Evolutionary conservation across 164 flowering plant species (phyloP).

Genomic region (Sedum album): DNA sequence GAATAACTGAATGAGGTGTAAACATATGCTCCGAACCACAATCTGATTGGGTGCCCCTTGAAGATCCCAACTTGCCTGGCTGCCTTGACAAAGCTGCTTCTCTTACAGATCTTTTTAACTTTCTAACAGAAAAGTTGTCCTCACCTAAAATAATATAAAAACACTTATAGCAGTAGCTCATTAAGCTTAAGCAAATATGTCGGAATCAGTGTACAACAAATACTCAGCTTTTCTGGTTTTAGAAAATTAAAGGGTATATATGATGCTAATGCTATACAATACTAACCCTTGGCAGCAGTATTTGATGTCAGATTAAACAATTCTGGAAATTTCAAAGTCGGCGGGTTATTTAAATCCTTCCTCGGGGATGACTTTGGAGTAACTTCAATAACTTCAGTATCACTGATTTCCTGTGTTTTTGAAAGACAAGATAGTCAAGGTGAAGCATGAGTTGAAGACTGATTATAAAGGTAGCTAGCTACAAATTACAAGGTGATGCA

Average conservation of each 20-base stretch:
- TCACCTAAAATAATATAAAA: slow-evolving; percentile 32
- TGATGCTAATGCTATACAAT: slow-evolving; percentile 46
- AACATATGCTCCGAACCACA: slow-evolving; percentile 71
- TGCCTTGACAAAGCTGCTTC: slow-evolving; percentile 72
- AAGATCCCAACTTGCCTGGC: slow-evolving; percentile 40
- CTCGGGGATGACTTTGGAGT: slow-evolving; percentile 67
- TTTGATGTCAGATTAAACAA: slow-evolving; percentile 45
- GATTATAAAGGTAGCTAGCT: too few relatives aligned
- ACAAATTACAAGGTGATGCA: too few relatives aligned
- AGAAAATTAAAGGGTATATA: slow-evolving; percentile 31
- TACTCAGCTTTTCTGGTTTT: too few relatives aligned
- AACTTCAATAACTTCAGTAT: slow-evolving; percentile 51
- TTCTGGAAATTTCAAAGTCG: slow-evolving; percentile 42
- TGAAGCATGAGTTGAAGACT: not conserved
- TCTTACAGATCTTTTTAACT: slow-evolving; percentile 77
- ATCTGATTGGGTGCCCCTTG: slow-evolving; percentile 51
- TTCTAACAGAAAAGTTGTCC: slow-evolving; percentile 49
- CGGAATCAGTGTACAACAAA: slow-evolving; percentile 42
- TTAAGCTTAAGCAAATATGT: slow-evolving; percentile 10
- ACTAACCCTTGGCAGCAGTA: slow-evolving; percentile 53
- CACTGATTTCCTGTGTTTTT: slow-evolving; percentile 44
- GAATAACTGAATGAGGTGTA: slow-evolving; percentile 54
- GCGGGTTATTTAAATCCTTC: slow-evolving; percentile 49
- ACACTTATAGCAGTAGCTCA: slow-evolving; percentile 1
- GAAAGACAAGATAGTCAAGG: not conserved